Base-by-base conservation (phyloP, 768 basidiomycete species). In the Amanita exitialis region DNA sequence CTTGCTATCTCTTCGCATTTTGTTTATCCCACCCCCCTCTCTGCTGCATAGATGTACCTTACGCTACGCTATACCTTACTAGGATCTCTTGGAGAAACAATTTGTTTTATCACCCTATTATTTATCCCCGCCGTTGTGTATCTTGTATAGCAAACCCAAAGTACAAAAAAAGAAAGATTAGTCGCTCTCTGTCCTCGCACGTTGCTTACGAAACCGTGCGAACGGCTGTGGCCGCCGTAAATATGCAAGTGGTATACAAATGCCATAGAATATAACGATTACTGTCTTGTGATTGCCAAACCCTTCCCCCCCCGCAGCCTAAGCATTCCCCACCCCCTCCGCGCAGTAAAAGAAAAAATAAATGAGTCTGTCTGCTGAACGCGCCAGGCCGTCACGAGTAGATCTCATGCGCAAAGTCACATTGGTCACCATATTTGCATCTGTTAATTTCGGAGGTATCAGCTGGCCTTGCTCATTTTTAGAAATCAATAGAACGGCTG, bases 401-500 rank as follows among this genome's bases (percentile, higher is more conserved):
- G 54, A 56, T 59, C 56, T 79, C 88, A 63, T 91, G 88, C 59
- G 80, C 75, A 68, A 84, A 90, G 69, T 88, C 86, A 72, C 88
- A 91, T 66, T 82, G 82, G 71, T 91, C 88, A 53, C 88, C 88
- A 62, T 82, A 90, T 76, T 79, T 82, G 79, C 88, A 90, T 79
- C 88, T 90, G 78, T 74, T 70, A 69, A 72, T 72, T 66, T 69
- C 69, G 67, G 69, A 73, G 62, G 66, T 58, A 58, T 44, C 32
- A 70, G 71, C 65, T 74, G 69, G 62, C 44, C 35, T 35, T 61
- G 62, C 63, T 69, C 66, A 63, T 61, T 65, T 67, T 62, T 20
- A 62, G 61, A 65, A 49, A 15, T 55, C 61, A 59, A 60, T 63
- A 57, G 65, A 66, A 42, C 44, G 27, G 35, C 12, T 32, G 34